Evolutionary conservation across 1,284 basidiomycete genomes (phyloP).

Genomic region (Austroboletus novae-zelandiae): DNA sequence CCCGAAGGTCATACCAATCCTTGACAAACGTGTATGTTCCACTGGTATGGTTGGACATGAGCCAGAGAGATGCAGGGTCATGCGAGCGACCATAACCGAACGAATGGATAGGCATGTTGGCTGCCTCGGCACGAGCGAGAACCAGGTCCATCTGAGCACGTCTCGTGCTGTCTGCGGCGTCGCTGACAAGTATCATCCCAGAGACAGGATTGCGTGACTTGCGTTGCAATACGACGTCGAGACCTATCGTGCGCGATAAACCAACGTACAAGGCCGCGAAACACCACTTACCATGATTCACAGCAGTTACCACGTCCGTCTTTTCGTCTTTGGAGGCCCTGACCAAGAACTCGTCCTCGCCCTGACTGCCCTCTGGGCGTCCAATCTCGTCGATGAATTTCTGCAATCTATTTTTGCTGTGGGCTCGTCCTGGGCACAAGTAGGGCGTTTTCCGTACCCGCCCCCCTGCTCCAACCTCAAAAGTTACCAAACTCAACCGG

Average conservation of each 20-base stretch:
- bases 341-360: constrained; percentile 75
- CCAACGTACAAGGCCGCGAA: not conserved
- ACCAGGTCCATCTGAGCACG: constrained; percentile 99
- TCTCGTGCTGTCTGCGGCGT: constrained; percentile 85
- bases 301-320: constrained; percentile 93
- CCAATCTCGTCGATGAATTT: constrained; percentile 76
- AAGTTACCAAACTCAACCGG: constrained; percentile 83
- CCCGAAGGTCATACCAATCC: constrained; percentile 92
- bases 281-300: constrained; percentile 74
- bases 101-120: constrained; percentile 93
- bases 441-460: constrained; percentile 87
- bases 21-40: constrained; percentile 98
- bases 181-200: constrained; percentile 91
- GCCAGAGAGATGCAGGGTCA: constrained; percentile 97
- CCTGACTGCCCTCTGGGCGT: constrained; percentile 39
- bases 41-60: constrained; percentile 95
- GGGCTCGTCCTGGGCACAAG: constrained; percentile 65
- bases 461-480: constrained; percentile 80
- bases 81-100: constrained; percentile 96
- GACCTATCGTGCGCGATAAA: constrained; percentile 44
- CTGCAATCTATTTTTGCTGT: constrained; percentile 68
- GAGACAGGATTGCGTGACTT: constrained; percentile 88
- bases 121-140: constrained; percentile 92
- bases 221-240: constrained; percentile 92
- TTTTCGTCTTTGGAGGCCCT: constrained; percentile 81